These are phyloP conservation scores for Quercus alba DNA, from an alignment of 306 rosid species.

Conservation along the genomic window DNA sequence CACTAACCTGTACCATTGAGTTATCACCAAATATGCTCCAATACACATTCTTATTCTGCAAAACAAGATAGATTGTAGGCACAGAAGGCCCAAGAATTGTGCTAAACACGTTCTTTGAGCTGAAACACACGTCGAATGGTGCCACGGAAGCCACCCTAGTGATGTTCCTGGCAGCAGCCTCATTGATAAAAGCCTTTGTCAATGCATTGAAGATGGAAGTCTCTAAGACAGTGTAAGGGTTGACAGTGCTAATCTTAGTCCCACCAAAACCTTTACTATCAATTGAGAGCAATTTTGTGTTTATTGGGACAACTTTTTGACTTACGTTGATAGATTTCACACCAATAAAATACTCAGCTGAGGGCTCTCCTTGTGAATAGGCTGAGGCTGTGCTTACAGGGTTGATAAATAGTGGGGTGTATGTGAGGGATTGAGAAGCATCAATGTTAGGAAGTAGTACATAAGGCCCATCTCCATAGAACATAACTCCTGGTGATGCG, in stretches of 20 bases:
- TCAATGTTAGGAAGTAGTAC: conserved; percentile 35
- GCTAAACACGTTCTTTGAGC: conserved; percentile 3
- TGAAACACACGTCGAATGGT: conserved; percentile 53
- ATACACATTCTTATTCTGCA: conserved; percentile 18
- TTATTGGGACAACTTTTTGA: conserved; percentile 20
- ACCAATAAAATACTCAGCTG: conserved; percentile 58
- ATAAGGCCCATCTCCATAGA: conserved; percentile 60
- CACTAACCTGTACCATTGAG: conserved; percentile 31
- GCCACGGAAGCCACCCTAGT: conserved; percentile 22
- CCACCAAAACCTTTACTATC: conserved; percentile 55
- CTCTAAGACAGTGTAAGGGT: conserved; percentile 61
- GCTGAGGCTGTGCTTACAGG: conserved; percentile 62
- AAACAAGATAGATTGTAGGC: conserved; percentile 33
- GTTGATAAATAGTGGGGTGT: conserved; percentile 40
- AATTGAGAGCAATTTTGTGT: conserved; percentile 39
- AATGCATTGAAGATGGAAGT: conserved; percentile 51
- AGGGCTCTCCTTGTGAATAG: conserved; percentile 37
- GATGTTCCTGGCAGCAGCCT: conserved; percentile 37
- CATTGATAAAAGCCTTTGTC: conserved; percentile 34
- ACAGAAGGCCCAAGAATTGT: conserved; percentile 37
- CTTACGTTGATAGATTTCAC: conserved; percentile 42
- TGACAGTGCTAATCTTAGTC: conserved; percentile 65
- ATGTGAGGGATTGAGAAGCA: conserved; percentile 29
- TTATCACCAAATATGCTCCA: conserved; percentile 42
- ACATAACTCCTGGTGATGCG: conserved; percentile 29